Conservation (phyloP, 2,329 filamentous ascomycete species). For the Passalora sequoiae region DNA sequence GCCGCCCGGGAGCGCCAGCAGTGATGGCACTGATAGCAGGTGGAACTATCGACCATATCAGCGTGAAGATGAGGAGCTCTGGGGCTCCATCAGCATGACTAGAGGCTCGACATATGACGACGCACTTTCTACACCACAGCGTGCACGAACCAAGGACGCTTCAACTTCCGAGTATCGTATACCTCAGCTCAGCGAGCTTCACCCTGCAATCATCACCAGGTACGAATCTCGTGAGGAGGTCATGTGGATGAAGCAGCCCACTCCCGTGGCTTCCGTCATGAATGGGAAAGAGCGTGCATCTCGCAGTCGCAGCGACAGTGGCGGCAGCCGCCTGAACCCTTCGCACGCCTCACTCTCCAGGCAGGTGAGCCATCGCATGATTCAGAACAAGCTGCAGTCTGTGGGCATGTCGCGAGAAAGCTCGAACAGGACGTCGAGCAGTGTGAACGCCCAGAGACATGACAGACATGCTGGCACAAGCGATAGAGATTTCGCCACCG, state of each 20-base stretch:
- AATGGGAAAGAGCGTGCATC: constrained; percentile 69
- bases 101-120: constrained; percentile 17
- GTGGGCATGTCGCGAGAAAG: constrained; percentile 33
- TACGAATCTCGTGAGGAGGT: constrained; percentile 53
- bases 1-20: constrained; percentile 32
- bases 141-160: constrained; percentile 17
- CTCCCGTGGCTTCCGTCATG: constrained; percentile 86
- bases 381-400: constrained; percentile 31
- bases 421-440: constrained; percentile 26
- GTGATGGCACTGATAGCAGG: constrained; percentile 42
- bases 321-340: constrained; percentile 34
- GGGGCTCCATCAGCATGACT: constrained; percentile 52
- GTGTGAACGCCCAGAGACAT: constrained; percentile 29
- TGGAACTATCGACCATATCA: constrained; percentile 80
- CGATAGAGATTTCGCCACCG: constrained; percentile 20
- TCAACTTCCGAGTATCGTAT: constrained; percentile 26
- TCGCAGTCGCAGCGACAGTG: constrained; percentile 53
- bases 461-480: constrained; percentile 24
- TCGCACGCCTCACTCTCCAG: constrained; percentile 24
- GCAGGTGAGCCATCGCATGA: constrained; percentile 37
- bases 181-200: constrained; percentile 65
- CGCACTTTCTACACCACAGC: constrained; percentile 36
- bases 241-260: constrained; percentile 88
- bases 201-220: constrained; percentile 47
- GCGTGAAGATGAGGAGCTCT: constrained; percentile 80